Conservation (phyloP, 2,329 filamentous ascomycete species). For the Sporothrix pallida region DNA sequence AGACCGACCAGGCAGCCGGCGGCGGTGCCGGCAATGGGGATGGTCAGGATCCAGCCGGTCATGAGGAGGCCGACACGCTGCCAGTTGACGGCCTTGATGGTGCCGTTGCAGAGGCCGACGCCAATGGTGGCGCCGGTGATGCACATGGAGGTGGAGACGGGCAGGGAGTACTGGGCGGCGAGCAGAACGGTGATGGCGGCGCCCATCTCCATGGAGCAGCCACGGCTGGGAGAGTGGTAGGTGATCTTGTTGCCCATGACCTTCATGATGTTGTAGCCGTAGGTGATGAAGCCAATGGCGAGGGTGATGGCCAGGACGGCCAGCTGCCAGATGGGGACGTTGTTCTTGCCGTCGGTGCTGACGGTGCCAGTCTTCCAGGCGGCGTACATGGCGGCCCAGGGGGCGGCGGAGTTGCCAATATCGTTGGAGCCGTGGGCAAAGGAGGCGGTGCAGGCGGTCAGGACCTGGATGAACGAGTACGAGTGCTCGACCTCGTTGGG, state of each 20-base stretch:
- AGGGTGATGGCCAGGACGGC: conserved; percentile 69
- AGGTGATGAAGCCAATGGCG: conserved; percentile 71
- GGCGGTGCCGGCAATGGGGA: conserved; percentile 65
- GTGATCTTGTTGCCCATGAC: conserved; percentile 84
- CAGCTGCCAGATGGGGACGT: conserved; percentile 77
- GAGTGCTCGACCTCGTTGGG: conserved; percentile 72
- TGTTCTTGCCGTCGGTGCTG: conserved; percentile 61
- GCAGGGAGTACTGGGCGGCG: conserved; percentile 76
- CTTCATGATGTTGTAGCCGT: conserved; percentile 86
- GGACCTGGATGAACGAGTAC: conserved; percentile 69
- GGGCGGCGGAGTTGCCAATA: conserved; percentile 72
- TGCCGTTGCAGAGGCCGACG: conserved; percentile 78
- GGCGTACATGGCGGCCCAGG: conserved; percentile 72
- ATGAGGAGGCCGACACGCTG: conserved; percentile 72
- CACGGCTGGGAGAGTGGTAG: conserved; percentile 64
- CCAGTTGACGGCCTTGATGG: conserved; percentile 74
- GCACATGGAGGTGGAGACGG: conserved; percentile 79
- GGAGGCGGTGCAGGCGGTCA: conserved; percentile 73
- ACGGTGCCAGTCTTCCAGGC: conserved; percentile 69
- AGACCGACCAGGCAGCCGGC: conserved; percentile 58
- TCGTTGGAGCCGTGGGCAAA: conserved; percentile 81
- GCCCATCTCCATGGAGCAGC: conserved; percentile 78
- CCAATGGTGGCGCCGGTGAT: conserved; percentile 81
- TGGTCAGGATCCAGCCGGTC: conserved; percentile 70
- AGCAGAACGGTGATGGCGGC: conserved; percentile 77